phyloP scores from a whole-genome alignment of 2,329 filamentous ascomycete genomes.

The Colletotrichum magnum region DNA sequence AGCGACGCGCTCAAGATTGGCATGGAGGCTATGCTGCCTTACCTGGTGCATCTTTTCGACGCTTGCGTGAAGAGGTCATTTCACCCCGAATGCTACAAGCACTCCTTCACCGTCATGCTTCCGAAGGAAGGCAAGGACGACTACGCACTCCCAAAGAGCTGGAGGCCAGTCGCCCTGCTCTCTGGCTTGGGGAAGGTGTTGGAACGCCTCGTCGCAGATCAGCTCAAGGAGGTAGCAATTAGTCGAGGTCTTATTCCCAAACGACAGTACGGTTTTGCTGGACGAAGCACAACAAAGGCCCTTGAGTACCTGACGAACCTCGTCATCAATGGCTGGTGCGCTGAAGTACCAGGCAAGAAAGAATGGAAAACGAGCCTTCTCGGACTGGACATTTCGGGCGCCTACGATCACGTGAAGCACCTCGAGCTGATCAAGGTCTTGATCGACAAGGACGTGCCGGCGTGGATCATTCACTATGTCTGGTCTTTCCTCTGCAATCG shows the following conservation, averaged over 20 bases:
- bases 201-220: slow-evolving; percentile 10
- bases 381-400: slow-evolving; percentile 11
- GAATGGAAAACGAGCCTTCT: background rate
- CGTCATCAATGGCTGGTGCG: background rate
- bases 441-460: background rate
- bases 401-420: slow-evolving; percentile 17
- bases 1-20: background rate
- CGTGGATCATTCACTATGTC: background rate
- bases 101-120: background rate
- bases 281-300: background rate
- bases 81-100: slow-evolving; percentile 5
- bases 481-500: slow-evolving; percentile 7
- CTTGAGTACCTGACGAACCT: slow-evolving; percentile 1
- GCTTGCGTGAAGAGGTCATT: background rate
- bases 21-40: background rate
- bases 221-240: slow-evolving; percentile 2
- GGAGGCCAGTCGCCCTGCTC: background rate
- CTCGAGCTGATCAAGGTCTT: background rate
- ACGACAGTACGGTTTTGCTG: slow-evolving; percentile 3
- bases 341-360: background rate
- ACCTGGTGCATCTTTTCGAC: background rate
- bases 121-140: slow-evolving; percentile 7
- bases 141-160: background rate
- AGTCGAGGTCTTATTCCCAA: background rate
- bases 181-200: background rate